phyloP scores from a whole-genome alignment of 129 eudicot species.

The Calendula officinalis region DNA sequence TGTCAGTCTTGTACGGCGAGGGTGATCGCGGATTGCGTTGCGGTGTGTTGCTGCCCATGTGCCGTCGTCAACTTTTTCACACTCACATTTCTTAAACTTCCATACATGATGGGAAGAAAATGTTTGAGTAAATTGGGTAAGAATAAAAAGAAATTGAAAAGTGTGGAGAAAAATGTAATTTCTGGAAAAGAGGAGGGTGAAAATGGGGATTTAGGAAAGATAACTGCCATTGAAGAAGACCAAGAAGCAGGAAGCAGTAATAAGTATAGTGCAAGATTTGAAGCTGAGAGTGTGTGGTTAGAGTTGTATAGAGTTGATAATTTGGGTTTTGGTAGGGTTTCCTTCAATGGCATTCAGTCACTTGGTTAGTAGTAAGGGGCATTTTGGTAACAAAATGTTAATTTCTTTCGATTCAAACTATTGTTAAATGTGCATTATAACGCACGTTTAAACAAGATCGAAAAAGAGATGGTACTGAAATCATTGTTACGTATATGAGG shows the following conservation, averaged over 20 bases:
- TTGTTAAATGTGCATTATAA: slow-evolving; percentile 7
- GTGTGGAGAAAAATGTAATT: slow-evolving; percentile 9
- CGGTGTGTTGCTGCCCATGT: slow-evolving; percentile 73
- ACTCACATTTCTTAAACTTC: slow-evolving; percentile 56
- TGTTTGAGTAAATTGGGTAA: slow-evolving; percentile 33
- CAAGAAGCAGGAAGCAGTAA: slow-evolving; percentile 23
- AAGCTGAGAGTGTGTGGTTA: slow-evolving; percentile 70
- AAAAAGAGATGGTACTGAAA: slow-evolving; percentile 3
- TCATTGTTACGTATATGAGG: neutral
- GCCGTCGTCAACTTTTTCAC: slow-evolving; percentile 59
- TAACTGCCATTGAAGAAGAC: slow-evolving; percentile 26
- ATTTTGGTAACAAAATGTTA: neutral
- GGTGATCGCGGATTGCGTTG: slow-evolving; percentile 72
- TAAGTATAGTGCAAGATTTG: slow-evolving; percentile 52
- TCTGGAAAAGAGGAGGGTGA: slow-evolving; percentile 22
- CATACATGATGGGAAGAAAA: slow-evolving; percentile 57
- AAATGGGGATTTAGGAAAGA: slow-evolving; percentile 10
- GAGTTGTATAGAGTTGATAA: slow-evolving; percentile 77
- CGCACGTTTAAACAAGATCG: slow-evolving; percentile 8
- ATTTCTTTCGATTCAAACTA: slow-evolving; percentile 10
- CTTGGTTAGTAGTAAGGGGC: slow-evolving; percentile 18
- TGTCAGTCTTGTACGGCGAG: slow-evolving; percentile 71
- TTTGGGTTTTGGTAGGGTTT: slow-evolving; percentile 94
- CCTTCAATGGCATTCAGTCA: slow-evolving; percentile 62
- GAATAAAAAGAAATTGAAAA: slow-evolving; percentile 36